These are phyloP conservation scores for Parasarocladium wereldwijsianum DNA, from an alignment of 2,329 filamentous ascomycete genomes.

Conservation along the genomic window DNA sequence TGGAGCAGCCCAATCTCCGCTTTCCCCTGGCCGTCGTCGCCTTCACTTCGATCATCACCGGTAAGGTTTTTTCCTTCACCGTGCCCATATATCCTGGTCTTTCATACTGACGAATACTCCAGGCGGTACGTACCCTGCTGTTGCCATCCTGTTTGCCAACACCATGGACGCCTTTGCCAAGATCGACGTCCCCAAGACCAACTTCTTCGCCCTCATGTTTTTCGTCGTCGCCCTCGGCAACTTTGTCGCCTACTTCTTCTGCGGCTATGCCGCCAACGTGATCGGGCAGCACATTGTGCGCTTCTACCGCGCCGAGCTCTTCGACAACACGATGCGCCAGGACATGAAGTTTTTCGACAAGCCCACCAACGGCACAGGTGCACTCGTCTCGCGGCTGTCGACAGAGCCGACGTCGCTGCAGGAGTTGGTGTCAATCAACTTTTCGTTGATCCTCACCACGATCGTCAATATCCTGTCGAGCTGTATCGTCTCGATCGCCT, in stretches of 20 bases:
- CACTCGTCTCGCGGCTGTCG: constrained; percentile 21
- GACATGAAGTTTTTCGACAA: constrained; percentile 34
- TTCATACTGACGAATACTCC: constrained; percentile 1
- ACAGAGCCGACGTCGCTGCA: constrained; percentile 30
- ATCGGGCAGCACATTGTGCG: constrained; percentile 20
- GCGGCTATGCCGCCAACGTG: constrained; percentile 21
- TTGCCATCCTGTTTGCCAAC: constrained; percentile 23
- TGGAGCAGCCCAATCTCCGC: constrained; percentile 16
- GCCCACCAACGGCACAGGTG: constrained; percentile 20
- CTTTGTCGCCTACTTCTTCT: constrained; percentile 24
- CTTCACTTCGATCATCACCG: constrained; percentile 13
- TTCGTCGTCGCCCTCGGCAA: constrained; percentile 34
- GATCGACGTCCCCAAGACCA: constrained; percentile 14
- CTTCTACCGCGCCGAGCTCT: constrained; percentile 22
- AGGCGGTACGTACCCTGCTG: constrained; percentile 24
- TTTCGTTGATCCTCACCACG: constrained; percentile 30
- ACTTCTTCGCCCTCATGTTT: constrained; percentile 43
- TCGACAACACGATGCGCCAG: constrained; percentile 35
- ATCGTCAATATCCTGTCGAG: constrained; percentile 29
- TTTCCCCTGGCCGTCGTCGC: constrained; percentile 8
- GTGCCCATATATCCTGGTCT: not conserved
- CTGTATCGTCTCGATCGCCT: constrained; percentile 27
- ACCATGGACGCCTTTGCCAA: constrained; percentile 23
- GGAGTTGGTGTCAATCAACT: constrained; percentile 33
- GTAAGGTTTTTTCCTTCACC: constrained; percentile 7